phyloP scores from a whole-genome alignment of 768 basidiomycete genomes.

The Boletus coccyginus region DNA sequence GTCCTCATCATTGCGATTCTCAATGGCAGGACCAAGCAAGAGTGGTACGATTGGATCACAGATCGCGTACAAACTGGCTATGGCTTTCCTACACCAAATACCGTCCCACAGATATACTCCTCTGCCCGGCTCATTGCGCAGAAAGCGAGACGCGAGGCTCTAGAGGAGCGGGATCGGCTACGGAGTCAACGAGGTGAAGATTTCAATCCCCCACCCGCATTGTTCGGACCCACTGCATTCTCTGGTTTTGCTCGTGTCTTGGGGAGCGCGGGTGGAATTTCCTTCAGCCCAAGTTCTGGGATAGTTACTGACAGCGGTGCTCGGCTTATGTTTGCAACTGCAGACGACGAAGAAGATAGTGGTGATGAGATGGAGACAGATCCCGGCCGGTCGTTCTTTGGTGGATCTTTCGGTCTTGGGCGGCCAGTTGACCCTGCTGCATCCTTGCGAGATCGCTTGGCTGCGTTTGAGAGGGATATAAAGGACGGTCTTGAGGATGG shows the following conservation, averaged over 20 bases:
- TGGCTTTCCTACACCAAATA: conserved; percentile 75
- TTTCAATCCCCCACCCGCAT: conserved; percentile 15
- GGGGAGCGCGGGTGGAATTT: conserved; percentile 59
- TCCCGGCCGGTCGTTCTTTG: conserved; percentile 44
- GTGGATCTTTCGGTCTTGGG: conserved; percentile 42
- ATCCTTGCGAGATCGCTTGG: conserved; percentile 57
- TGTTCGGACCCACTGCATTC: conserved; percentile 38
- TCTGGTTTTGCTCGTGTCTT: conserved; percentile 55
- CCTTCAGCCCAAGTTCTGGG: conserved; percentile 54
- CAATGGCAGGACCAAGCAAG: conserved; percentile 81
- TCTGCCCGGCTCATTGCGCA: conserved; percentile 60
- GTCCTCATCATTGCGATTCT: conserved; percentile 86
- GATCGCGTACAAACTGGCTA: conserved; percentile 74
- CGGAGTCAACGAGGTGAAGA: conserved; percentile 38
- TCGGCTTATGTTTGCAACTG: conserved; percentile 57
- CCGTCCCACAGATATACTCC: conserved; percentile 75
- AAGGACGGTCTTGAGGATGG: conserved; percentile 33
- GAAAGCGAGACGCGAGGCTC: conserved; percentile 58
- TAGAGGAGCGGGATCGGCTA: conserved; percentile 46
- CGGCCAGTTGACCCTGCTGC: conserved; percentile 52
- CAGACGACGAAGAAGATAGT: conserved; percentile 60
- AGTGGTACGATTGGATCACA: conserved; percentile 90
- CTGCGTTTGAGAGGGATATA: conserved; percentile 58
- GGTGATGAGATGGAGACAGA: conserved; percentile 45
- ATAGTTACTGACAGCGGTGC: conserved; percentile 46